Evolutionary conservation across 2,329 filamentous ascomycete genomes (phyloP).

Genomic region (Exophiala aquamarina): DNA sequence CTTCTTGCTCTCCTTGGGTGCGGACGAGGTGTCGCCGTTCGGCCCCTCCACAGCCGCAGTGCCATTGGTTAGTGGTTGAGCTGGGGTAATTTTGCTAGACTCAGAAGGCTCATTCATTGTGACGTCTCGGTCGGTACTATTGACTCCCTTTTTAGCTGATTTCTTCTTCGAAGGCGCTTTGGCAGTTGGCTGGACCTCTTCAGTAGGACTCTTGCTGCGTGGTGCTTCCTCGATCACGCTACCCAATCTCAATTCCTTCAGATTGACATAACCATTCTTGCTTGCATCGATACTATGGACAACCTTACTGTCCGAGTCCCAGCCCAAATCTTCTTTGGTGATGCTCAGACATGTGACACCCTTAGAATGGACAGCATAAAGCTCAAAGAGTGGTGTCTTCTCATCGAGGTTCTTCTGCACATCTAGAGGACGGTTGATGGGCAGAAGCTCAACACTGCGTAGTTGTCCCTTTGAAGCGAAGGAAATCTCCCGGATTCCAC

Average conservation of each 20-base stretch:
- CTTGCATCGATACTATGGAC: constrained; percentile 73
- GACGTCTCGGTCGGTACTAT: constrained; percentile 25
- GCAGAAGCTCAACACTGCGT: constrained; percentile 85
- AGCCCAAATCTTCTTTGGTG: constrained; percentile 86
- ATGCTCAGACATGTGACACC: constrained; percentile 89
- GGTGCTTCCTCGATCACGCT: constrained; percentile 40
- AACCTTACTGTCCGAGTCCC: constrained; percentile 87
- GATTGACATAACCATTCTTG: constrained; percentile 69
- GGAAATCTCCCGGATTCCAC: constrained; percentile 92
- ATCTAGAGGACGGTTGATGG: constrained; percentile 54
- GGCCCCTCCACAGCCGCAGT: constrained; percentile 13
- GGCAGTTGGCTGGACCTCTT: constrained; percentile 38
- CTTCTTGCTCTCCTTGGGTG: constrained; percentile 27
- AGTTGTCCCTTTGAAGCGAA: constrained; percentile 83
- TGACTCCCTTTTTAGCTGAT: constrained; percentile 34
- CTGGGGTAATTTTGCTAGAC: constrained; percentile 19
- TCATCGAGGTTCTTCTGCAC: constrained; percentile 58
- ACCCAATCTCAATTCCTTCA: constrained; percentile 63
- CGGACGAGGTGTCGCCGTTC: constrained; percentile 8
- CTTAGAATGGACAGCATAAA: constrained; percentile 97
- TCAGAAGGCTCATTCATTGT: constrained; percentile 32
- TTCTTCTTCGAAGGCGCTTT: constrained; percentile 42
- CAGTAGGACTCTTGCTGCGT: constrained; percentile 39
- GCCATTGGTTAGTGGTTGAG: constrained; percentile 4
- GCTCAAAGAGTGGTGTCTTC: constrained; percentile 80